phyloP scores from a whole-genome alignment of 805 yeast species.

The Cephaloascus fragrans region DNA sequence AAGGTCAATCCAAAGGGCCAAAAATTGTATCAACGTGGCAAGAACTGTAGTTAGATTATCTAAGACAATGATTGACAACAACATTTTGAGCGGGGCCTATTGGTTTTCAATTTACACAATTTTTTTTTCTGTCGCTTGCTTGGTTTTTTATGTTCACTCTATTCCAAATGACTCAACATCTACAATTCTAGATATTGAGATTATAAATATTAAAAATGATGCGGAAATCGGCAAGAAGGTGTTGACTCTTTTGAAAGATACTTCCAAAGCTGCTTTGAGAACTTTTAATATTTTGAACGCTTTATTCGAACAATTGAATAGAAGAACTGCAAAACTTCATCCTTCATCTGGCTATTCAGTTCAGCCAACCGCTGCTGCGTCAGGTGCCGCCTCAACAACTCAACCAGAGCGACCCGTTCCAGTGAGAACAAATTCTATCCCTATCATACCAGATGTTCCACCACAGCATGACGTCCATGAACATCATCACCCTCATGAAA shows the following conservation, averaged over 20 bases:
- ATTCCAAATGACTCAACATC: constrained; percentile 17
- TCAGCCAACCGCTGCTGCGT: constrained; percentile 3
- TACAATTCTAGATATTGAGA: constrained; percentile 38
- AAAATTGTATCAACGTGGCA: constrained; percentile 78
- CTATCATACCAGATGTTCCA: constrained; percentile 1
- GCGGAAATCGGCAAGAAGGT: constrained; percentile 78
- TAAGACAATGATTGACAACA: constrained; percentile 64
- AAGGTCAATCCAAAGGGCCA: constrained; percentile 61
- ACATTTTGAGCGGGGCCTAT: constrained; percentile 72
- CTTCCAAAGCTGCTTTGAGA: constrained; percentile 68
- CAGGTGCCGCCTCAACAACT: neutral
- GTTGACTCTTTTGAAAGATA: constrained; percentile 58
- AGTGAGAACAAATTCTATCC: neutral
- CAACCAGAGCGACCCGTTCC: neutral
- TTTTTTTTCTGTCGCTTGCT: constrained; percentile 80
- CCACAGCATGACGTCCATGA: neutral
- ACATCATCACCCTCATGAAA: constrained; percentile 6
- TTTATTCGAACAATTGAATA: constrained; percentile 70
- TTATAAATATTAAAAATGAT: constrained; percentile 53
- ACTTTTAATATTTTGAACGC: constrained; percentile 73
- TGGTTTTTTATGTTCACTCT: constrained; percentile 68
- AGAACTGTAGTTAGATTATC: constrained; percentile 74
- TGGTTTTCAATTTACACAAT: constrained; percentile 90
- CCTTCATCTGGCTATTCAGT: constrained; percentile 9
- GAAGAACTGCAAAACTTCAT: constrained; percentile 49